Conservation (phyloP, 2,329 filamentous ascomycete genomes). For the Nemania diffusa region DNA sequence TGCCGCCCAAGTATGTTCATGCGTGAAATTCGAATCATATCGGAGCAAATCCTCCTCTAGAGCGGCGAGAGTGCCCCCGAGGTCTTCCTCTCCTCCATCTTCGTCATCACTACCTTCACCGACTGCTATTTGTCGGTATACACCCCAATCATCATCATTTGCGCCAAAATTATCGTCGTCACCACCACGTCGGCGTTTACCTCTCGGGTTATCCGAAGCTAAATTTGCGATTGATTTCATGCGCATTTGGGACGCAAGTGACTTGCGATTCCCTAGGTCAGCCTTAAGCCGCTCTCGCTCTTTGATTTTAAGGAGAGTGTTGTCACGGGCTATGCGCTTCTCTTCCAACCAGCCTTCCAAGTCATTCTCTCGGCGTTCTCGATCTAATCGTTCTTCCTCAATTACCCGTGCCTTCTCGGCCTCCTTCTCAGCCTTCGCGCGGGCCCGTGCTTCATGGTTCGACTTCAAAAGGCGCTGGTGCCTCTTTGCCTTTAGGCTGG, state of each 20-base stretch:
- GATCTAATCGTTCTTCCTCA: conserved; percentile 85
- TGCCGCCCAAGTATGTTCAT: conserved; percentile 90
- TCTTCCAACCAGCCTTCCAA: conserved; percentile 89
- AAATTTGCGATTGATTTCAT: conserved; percentile 99
- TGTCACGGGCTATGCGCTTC: conserved; percentile 76
- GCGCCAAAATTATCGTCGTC: conserved; percentile 98
- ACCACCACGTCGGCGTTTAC: conserved; percentile 85
- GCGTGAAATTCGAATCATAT: conserved; percentile 88
- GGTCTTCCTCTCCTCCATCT: conserved; percentile 84
- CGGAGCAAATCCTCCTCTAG: conserved; percentile 87
- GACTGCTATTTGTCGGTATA: conserved; percentile 91
- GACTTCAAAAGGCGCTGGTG: conserved; percentile 94
- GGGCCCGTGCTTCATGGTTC: conserved; percentile 89
- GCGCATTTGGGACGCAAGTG: conserved; percentile 91
- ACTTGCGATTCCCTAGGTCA: conserved; percentile 96
- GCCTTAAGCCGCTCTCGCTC: conserved; percentile 93
- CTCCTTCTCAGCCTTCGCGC: conserved; percentile 97
- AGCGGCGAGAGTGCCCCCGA: conserved; percentile 75
- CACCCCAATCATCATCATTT: conserved; percentile 97
- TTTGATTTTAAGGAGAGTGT: conserved; percentile 84
- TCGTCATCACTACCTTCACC: conserved; percentile 83
- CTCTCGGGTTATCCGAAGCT: conserved; percentile 85
- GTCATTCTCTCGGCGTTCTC: conserved; percentile 83
- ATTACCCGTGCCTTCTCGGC: conserved; percentile 85
- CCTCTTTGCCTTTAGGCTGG: conserved; percentile 88